Conservation (phyloP, 2,329 filamentous ascomycete genomes). For the Cladophialophora bantiana region DNA sequence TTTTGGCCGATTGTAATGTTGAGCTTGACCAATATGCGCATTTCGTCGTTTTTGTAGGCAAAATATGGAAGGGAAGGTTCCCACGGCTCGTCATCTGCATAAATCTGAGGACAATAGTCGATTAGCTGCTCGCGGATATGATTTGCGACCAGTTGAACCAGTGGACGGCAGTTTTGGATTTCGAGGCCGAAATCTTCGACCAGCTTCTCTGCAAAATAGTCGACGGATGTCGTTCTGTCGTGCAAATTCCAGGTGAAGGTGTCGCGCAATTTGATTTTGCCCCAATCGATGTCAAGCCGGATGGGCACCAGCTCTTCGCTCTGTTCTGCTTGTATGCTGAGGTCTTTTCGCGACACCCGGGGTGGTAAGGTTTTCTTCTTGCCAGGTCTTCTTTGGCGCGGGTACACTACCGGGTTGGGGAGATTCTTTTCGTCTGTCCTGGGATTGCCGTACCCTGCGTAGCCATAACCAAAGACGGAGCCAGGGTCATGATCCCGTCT, state of each 20-base stretch:
- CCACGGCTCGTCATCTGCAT: conserved; percentile 85
- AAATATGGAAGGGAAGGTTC: conserved; percentile 89
- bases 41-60: conserved; percentile 98
- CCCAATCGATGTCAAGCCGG: conserved; percentile 90
- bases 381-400: conserved; percentile 75
- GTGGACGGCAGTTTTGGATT: conserved; percentile 64
- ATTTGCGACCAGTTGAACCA: conserved; percentile 70
- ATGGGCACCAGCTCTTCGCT: conserved; percentile 91
- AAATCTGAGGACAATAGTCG: conserved; percentile 93
- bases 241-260: conserved; percentile 99
- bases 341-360: conserved; percentile 78
- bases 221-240: conserved; percentile 79
- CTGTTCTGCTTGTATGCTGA: conserved; percentile 85
- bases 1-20: conserved; percentile 97
- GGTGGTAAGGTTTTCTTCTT: conserved; percentile 76
- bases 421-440: conserved; percentile 72
- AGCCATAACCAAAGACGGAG: conserved; percentile 72
- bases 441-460: conserved; percentile 87
- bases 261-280: conserved; percentile 93
- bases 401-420: conserved; percentile 77
- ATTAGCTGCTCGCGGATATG: conserved; percentile 85
- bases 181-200: conserved; percentile 86
- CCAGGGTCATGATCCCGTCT: conserved; percentile 64
- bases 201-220: conserved; percentile 85
- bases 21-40: conserved; percentile 93